A percentile compares a stretch with the other conserved stretches of the same genome.
These are phyloP conservation scores for Angomonas ambiguus DNA, from an alignment of 208 protist species.

Conservation along the genomic window DNA sequence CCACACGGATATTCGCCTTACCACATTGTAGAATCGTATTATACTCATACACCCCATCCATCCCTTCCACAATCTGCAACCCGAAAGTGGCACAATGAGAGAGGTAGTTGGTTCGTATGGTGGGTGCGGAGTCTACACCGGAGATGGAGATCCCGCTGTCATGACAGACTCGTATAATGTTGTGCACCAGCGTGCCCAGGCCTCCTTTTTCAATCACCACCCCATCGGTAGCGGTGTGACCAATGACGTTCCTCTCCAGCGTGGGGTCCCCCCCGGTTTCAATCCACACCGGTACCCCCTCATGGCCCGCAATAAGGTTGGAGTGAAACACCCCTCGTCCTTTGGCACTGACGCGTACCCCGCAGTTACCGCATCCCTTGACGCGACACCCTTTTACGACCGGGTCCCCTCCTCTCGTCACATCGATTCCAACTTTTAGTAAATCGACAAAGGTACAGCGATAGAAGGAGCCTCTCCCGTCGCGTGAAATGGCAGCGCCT, in stretches of 20 bases:
- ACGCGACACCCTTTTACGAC: constrained; percentile 18
- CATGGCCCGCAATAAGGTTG: constrained; percentile 26
- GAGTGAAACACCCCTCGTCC: constrained; percentile 21
- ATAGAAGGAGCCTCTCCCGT: constrained; percentile 29
- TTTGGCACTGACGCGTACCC: constrained; percentile 15
- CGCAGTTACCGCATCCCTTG: constrained; percentile 13
- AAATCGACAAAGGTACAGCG: constrained; percentile 20
- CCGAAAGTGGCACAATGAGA: constrained; percentile 20
- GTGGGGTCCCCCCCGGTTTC: constrained; percentile 21
- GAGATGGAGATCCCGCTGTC: constrained; percentile 20
- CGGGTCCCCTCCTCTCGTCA: constrained; percentile 21
- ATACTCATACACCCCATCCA: constrained; percentile 29
- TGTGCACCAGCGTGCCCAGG: constrained; percentile 21
- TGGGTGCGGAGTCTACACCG: constrained; percentile 14
- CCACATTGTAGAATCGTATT: constrained; percentile 25
- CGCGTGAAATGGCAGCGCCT: constrained; percentile 17
- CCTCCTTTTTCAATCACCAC: constrained; percentile 29
- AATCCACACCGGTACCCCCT: constrained; percentile 22
- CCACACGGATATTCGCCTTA: constrained; percentile 17
- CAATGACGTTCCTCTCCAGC: constrained; percentile 31
- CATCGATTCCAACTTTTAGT: constrained; percentile 18
- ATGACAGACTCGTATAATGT: constrained; percentile 25
- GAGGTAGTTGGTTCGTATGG: constrained; percentile 30
- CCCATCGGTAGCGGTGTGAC: constrained; percentile 23
- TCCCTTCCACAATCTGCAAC: constrained; percentile 17